Evolutionary conservation across 176 grass and related monocot species (phyloP).

Genomic region (Lolium perenne): DNA sequence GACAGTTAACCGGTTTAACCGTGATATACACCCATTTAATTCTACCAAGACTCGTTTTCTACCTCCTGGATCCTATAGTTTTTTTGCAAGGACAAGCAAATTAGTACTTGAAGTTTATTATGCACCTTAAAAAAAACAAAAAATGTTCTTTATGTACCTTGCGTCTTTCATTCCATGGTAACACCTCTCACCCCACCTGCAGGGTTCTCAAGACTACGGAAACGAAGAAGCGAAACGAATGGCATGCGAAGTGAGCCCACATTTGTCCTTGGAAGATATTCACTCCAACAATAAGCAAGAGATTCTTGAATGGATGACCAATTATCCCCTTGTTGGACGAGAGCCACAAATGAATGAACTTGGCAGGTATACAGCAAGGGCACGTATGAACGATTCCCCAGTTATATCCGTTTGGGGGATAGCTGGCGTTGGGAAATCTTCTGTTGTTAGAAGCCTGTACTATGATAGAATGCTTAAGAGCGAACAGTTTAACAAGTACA

Average conservation of each 20-base stretch:
- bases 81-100: no score
- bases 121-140: no score
- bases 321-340: background rate
- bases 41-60: no score
- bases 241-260: background rate
- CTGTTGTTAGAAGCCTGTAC: background rate
- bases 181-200: background rate
- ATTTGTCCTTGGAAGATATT: background rate
- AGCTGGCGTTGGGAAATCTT: slow-evolving; percentile 27
- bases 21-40: no score
- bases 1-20: no score
- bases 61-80: no score
- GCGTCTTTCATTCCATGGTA: background rate
- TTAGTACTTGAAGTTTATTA: no score
- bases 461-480: background rate
- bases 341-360: background rate
- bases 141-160: background rate
- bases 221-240: background rate
- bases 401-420: slow-evolving; percentile 38
- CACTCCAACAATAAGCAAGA: background rate
- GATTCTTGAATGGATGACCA: background rate
- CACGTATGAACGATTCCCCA: background rate
- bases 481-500: background rate
- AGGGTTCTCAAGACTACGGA: slow-evolving; percentile 2
- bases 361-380: background rate